Base-by-base conservation (phyloP, 345 rosid species). In the Erysimum cheiranthoides region DNA sequence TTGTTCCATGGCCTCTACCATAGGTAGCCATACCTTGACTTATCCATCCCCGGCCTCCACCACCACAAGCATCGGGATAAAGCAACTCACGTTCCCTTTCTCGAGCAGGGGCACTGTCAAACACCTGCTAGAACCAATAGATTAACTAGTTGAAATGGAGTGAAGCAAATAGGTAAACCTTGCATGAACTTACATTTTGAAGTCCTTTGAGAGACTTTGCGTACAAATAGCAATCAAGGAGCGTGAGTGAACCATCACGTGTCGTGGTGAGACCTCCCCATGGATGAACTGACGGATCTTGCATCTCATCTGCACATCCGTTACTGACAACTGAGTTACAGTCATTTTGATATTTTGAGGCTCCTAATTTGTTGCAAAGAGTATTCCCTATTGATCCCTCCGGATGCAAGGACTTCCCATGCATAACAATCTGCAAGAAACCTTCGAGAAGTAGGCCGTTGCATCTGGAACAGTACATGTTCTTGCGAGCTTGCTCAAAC, bases 11-110 rank as follows among this genome's bases (percentile, higher is more conserved):
- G 32, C 94, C 94, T 82, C 94, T 87, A 50, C 99, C 97, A 83
- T 88, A 96, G 78, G 87, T 78, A 49, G 84, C 78, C 50, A 87
- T 84, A 65, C 94, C 94, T 85, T 93, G 99, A 85, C 98, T 93
- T 73, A 94, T 90, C 98, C 98, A 94, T 60, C 95, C 98, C 68
- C 97, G 90, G 57, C 93, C 97, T 81, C 93, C 99, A 51, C 96
- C 99, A 61, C 99, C 99, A 77, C 99, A 96, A 35, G 98, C 98
- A 91, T 93, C 97, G 21, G 99, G 99, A 84, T 96, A 93, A 69
- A 87, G 96, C 84, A 96, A 75, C 80, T 90, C 98, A 58, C 99
- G 89, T 61, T 96, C 97, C 70, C 94, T 81, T 74, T 93, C 99
- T 76, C 99, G 87, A 58, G 92, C 93, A 62, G 87, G 87, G 36